These are phyloP conservation scores for Ilyonectria sp. DNA, from an alignment of 2,329 filamentous ascomycete genomes.

Conservation along the genomic window DNA sequence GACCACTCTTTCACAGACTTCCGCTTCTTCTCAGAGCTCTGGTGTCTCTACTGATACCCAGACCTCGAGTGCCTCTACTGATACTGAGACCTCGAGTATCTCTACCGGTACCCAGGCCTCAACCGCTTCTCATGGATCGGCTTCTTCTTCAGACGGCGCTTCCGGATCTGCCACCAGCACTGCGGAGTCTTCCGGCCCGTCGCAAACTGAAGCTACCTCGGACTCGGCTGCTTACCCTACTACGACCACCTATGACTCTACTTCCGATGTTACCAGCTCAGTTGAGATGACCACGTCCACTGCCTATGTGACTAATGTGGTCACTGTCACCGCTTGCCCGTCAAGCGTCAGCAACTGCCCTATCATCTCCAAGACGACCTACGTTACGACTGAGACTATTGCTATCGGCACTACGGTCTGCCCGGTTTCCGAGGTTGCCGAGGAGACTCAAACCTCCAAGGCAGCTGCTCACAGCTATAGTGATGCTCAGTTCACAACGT, in stretches of 20 bases:
- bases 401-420: constrained; percentile 3
- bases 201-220: background rate
- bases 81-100: background rate
- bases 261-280: background rate
- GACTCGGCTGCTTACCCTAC: background rate
- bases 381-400: background rate
- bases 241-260: background rate
- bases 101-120: background rate
- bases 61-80: background rate
- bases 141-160: background rate
- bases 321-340: background rate
- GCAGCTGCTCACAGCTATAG: too few species aligned
- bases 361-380: background rate
- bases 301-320: background rate
- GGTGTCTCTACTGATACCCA: background rate
- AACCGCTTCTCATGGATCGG: background rate
- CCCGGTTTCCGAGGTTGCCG: background rate
- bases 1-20: background rate
- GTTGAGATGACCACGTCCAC: background rate
- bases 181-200: background rate
- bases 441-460: background rate
- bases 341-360: background rate
- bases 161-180: background rate
- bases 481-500: background rate
- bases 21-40: background rate